Conservation (phyloP, 2,329 filamentous ascomycete species). For the Monilinia laxa region DNA sequence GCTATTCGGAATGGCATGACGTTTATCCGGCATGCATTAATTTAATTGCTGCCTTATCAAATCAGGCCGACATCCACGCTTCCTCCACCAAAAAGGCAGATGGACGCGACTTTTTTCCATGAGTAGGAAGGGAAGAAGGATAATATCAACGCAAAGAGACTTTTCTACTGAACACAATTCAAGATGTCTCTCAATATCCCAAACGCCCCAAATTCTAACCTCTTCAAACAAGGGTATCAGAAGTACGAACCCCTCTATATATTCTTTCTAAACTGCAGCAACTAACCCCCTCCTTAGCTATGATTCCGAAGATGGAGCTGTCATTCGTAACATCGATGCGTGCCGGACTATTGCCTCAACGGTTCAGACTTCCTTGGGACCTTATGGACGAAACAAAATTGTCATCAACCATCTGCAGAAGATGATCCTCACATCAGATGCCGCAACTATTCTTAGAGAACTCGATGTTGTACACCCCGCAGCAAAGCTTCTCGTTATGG, state of each 20-base stretch:
- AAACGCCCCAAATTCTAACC: constrained; percentile 83
- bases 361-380: constrained; percentile 93
- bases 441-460: constrained; percentile 94
- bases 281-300: constrained; percentile 63
- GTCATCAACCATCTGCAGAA: constrained; percentile 99
- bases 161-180: constrained; percentile 19
- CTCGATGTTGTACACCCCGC: constrained; percentile 98
- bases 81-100: constrained; percentile 21
- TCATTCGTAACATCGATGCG: constrained; percentile 97
- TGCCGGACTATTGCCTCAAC: constrained; percentile 94
- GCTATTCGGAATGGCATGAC: constrained; percentile 24
- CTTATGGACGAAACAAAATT: constrained; percentile 98
- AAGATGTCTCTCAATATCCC: constrained; percentile 95
- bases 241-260: constrained; percentile 52
- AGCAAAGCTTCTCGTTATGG: constrained; percentile 97
- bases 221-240: constrained; percentile 97
- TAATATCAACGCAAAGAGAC: constrained; percentile 24
- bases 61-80: constrained; percentile 1
- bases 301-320: constrained; percentile 97
- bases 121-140: constrained; percentile 17
- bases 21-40: neutral
- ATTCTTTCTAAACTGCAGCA: constrained; percentile 24
- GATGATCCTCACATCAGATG: constrained; percentile 98
- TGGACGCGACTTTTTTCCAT: constrained; percentile 21
- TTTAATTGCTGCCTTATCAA: constrained; percentile 3